Percentiles rank a stretch among this genome's conserved stretches.
Evolutionary conservation across 2,329 filamentous ascomycete genomes (phyloP).

Genomic region (Coniochaeta ligniaria): DNA sequence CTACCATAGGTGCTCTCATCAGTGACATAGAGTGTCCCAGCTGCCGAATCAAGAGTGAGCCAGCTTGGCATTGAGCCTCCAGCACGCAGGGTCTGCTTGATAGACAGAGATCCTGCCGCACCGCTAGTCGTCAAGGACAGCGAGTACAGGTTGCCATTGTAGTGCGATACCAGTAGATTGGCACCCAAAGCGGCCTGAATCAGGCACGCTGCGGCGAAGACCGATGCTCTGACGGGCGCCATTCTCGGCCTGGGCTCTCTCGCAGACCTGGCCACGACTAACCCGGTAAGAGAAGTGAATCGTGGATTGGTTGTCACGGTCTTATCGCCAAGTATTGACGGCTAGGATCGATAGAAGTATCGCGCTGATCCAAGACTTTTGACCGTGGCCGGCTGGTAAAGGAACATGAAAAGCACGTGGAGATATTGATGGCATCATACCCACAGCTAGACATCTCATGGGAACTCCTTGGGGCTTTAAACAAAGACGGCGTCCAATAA

Average conservation of each 20-base stretch:
- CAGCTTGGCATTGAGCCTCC: constrained; percentile 29
- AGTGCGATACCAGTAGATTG: constrained; percentile 29
- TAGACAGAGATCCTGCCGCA: constrained; percentile 17
- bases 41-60: constrained; percentile 24
- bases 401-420: not conserved
- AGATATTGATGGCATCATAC: not conserved
- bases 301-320: not conserved
- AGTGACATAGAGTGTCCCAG: constrained; percentile 25
- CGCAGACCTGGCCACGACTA: not conserved
- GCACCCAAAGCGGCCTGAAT: constrained; percentile 7
- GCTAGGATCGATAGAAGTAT: not conserved
- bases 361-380: not conserved
- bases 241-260: not conserved
- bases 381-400: not conserved
- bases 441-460: not conserved
- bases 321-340: not conserved
- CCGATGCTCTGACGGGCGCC: constrained; percentile 6
- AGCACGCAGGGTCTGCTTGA: constrained; percentile 19
- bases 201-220: constrained; percentile 9
- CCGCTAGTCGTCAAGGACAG: constrained; percentile 19
- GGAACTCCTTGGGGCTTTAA: not conserved
- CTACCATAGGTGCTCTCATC: constrained; percentile 28
- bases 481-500: not conserved
- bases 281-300: not conserved
- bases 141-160: constrained; percentile 30